Evolutionary conservation across 352 stramenopile genomes (phyloP).

Genomic region (Plasmopara viticola): DNA sequence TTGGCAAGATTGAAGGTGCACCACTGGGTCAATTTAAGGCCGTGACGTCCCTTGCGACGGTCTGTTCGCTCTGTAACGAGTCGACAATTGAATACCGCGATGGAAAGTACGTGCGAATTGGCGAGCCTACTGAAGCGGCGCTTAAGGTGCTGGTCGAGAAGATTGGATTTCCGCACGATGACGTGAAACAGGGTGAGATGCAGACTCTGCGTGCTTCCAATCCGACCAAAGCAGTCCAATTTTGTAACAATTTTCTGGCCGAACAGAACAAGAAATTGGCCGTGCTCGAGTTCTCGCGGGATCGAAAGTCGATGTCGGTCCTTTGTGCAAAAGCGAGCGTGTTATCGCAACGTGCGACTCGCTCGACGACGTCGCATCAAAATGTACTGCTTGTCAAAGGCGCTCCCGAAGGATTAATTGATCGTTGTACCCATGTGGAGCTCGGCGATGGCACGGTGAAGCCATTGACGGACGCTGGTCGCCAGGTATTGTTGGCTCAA

Average conservation of each 20-base stretch:
- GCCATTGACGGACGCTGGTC: conserved; percentile 85
- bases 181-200: conserved; percentile 56
- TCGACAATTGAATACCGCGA: conserved; percentile 86
- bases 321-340: conserved; percentile 63
- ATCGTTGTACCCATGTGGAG: conserved; percentile 93
- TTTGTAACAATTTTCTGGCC: conserved; percentile 77
- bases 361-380: conserved; percentile 54
- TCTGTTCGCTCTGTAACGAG: conserved; percentile 97
- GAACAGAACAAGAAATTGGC: conserved; percentile 86
- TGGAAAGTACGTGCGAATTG: conserved; percentile 86
- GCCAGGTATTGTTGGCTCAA: conserved; percentile 85
- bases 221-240: conserved; percentile 69
- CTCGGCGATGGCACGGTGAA: conserved; percentile 89
- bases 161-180: conserved; percentile 82
- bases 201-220: conserved; percentile 47
- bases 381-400: conserved; percentile 99
- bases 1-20: conserved; percentile 61
- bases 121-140: conserved; percentile 96
- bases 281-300: conserved; percentile 94
- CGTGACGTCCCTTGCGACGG: conserved; percentile 81
- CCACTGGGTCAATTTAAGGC: conserved; percentile 55
- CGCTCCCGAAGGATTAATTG: conserved; percentile 94
- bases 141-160: conserved; percentile 94
- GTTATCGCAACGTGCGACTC: conserved; percentile 38
- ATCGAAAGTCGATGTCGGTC: conserved; percentile 98